Evolutionary conservation across 176 grass and related monocot genomes (phyloP).

Genomic region (Oryza australiensis): DNA sequence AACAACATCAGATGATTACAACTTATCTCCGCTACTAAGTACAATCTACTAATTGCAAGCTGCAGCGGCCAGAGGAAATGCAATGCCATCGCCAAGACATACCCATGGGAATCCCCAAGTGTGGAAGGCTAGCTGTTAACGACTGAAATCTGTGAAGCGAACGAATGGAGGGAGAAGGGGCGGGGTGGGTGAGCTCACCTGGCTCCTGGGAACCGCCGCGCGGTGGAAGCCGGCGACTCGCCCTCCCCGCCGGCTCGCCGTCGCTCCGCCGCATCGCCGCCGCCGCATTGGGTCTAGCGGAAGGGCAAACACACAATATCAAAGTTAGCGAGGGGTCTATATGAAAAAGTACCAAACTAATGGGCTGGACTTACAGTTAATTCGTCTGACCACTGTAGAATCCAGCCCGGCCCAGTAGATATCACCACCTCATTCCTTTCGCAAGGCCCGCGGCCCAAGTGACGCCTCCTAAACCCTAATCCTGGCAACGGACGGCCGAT

Average conservation of each 20-base stretch:
- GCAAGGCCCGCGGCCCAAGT: background rate
- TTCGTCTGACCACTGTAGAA: background rate
- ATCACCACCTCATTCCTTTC: background rate
- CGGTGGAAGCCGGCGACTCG: background rate
- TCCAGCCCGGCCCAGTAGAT: background rate
- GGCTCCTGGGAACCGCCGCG: background rate
- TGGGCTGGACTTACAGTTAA: background rate
- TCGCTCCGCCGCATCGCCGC: background rate
- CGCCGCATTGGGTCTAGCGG: background rate
- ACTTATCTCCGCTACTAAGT: background rate
- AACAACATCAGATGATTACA: background rate
- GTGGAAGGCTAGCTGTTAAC: too few species aligned
- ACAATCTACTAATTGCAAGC: background rate
- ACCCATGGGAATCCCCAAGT: background rate
- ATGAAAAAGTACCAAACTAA: background rate
- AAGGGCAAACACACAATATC: background rate
- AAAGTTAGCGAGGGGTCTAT: background rate
- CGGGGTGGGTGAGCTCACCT: too few species aligned
- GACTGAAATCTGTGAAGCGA: background rate
- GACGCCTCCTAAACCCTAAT: constrained; percentile 47
- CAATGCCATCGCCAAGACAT: background rate
- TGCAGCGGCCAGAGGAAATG: background rate
- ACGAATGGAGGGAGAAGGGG: background rate
- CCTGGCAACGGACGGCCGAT: constrained; percentile 21
- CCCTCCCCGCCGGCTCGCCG: background rate